Conservation (phyloP, 345 rosid species). For the Jatropha curcas region DNA sequence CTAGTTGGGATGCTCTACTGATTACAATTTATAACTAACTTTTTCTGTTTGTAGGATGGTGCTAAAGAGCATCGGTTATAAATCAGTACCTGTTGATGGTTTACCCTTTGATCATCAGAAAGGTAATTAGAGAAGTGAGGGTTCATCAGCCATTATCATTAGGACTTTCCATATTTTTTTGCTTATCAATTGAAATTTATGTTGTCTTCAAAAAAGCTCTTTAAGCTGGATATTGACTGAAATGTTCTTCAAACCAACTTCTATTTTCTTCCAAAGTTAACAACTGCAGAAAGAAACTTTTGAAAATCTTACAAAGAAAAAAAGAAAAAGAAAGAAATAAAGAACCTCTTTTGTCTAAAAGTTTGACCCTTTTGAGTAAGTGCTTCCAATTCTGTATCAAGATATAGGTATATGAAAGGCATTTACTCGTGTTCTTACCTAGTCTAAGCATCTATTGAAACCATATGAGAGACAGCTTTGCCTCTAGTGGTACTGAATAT, state of each 20-base stretch:
- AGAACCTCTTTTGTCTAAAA: neutral
- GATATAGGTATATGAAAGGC: neutral
- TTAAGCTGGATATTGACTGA: neutral
- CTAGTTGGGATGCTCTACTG: slow-evolving; percentile 1
- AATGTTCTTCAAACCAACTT: slow-evolving; percentile 1
- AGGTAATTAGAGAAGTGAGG: slow-evolving; percentile 44
- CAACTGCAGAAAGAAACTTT: neutral
- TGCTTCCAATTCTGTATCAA: neutral
- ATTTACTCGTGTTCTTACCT: no score
- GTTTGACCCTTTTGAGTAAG: neutral
- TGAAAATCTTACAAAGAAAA: neutral
- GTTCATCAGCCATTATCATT: neutral
- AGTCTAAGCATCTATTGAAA: neutral
- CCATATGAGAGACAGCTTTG: neutral
- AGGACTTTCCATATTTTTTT: neutral
- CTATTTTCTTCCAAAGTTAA: neutral
- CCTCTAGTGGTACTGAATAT: neutral
- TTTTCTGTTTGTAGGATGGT: slow-evolving; percentile 56
- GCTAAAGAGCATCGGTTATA: slow-evolving; percentile 93
- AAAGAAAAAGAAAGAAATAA: neutral
- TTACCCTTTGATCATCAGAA: slow-evolving; percentile 74
- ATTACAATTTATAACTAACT: neutral
- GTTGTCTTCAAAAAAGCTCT: neutral
- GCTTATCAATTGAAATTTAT: neutral
- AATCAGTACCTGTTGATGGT: slow-evolving; percentile 68